phyloP scores from a whole-genome alignment of 1,284 basidiomycete genomes.

The Vanrija pseudolonga region DNA sequence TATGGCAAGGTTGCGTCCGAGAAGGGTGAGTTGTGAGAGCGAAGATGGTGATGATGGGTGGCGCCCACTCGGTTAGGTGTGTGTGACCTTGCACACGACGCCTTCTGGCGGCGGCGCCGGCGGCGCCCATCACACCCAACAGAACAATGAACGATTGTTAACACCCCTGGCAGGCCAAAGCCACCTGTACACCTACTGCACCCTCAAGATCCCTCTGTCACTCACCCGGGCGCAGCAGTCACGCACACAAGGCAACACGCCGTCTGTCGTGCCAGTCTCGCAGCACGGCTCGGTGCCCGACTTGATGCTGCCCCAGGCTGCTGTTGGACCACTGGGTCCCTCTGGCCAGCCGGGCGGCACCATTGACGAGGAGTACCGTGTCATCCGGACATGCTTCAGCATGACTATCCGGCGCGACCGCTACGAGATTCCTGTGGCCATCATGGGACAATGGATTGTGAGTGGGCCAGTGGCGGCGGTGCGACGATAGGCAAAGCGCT shows the following conservation, averaged over 20 bases:
- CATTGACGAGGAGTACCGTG: slow-evolving; percentile 60
- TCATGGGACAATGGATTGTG: slow-evolving; percentile 60
- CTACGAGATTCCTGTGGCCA: slow-evolving; percentile 82
- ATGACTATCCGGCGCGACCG: slow-evolving; percentile 86
- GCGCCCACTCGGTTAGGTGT: background rate
- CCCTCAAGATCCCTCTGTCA: slow-evolving; percentile 66
- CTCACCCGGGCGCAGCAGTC: slow-evolving; percentile 29
- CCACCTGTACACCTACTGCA: slow-evolving; percentile 89
- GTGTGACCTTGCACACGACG: background rate
- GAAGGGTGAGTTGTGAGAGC: slow-evolving; percentile 46
- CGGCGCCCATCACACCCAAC: background rate
- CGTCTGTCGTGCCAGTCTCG: slow-evolving; percentile 10
- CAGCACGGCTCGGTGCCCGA: slow-evolving; percentile 16
- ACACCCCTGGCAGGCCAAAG: slow-evolving; percentile 25
- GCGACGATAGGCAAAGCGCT: background rate
- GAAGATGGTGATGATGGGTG: background rate
- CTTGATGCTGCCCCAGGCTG: slow-evolving; percentile 23
- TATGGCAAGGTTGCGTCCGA: slow-evolving; percentile 94
- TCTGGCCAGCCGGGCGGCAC: background rate
- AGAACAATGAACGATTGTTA: background rate
- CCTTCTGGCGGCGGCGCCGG: background rate
- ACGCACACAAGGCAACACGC: slow-evolving; percentile 23
- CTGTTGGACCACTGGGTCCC: slow-evolving; percentile 9
- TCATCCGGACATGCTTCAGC: slow-evolving; percentile 89
- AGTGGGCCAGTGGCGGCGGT: slow-evolving; percentile 10